Evolutionary conservation across 2,329 filamentous ascomycete species (phyloP).

Genomic region (Claviceps sp.): DNA sequence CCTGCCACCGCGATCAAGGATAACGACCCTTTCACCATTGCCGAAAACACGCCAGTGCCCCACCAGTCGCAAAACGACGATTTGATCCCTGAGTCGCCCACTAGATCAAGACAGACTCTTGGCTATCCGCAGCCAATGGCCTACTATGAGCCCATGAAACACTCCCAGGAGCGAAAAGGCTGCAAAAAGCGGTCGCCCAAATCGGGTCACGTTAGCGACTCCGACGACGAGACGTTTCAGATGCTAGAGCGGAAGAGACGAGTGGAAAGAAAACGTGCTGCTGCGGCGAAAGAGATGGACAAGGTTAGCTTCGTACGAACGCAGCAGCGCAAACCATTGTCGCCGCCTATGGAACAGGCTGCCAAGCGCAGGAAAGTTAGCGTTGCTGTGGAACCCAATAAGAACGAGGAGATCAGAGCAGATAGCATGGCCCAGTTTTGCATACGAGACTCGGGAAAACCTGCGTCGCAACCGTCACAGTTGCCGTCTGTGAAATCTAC

Average conservation of each 20-base stretch:
- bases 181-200: constrained; percentile 11
- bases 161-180: constrained; percentile 29
- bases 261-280: constrained; percentile 24
- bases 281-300: constrained; percentile 26
- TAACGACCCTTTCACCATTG: constrained; percentile 7
- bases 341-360: constrained; percentile 10
- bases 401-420: background rate
- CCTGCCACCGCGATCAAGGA: constrained; percentile 15
- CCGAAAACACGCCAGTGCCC: constrained; percentile 15
- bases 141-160: constrained; percentile 32
- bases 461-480: constrained; percentile 13
- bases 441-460: constrained; percentile 14
- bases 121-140: constrained; percentile 20
- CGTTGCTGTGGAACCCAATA: background rate
- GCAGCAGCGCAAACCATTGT: constrained; percentile 6
- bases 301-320: constrained; percentile 24
- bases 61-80: constrained; percentile 16
- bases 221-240: constrained; percentile 19
- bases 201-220: constrained; percentile 20
- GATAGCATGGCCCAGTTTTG: background rate
- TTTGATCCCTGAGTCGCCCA: constrained; percentile 24
- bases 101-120: constrained; percentile 11
- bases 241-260: constrained; percentile 22
- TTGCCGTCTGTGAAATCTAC: constrained; percentile 15
- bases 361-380: constrained; percentile 16